Evolutionary conservation across 169 alveolate genomes (phyloP), one percentile per base, ranked within the genome.

Genomic region (Plasmodium coatneyi): DNA sequence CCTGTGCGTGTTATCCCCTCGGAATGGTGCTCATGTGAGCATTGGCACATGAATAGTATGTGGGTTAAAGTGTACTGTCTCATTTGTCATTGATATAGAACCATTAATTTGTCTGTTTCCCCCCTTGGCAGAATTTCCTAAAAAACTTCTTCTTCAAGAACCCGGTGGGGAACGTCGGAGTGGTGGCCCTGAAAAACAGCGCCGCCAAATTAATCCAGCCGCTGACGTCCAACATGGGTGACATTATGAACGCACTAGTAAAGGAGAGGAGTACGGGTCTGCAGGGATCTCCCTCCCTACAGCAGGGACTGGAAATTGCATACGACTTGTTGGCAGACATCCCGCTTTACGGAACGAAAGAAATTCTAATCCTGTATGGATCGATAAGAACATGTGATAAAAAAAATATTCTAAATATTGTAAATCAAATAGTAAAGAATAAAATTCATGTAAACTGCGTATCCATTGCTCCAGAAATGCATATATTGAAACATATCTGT

Each of bases 281-380:
- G 3, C 96, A 95, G 32, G 97, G 97, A 5, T 87, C 96, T 0
- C 93, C 97, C 25, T 96, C 97, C 9, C 86, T 96, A 22, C 96
- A 96, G 90, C 95, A 96, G 78, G 97, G 97, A 14, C 92, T 96
- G 2, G 96, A 96, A 92, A 96, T 96, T 28, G 95, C 96, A 2
- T 71, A 95, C 52, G 94, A 92, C 25, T 78, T 96, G 82, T 84
- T 96, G 74, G 46, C 87, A 7, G 96, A 83, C 41, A 82, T 95
- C 91, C 97, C 97, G 0, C 80, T 92, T 19, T 96, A 96, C 82
- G 96, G 96, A n/a, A 96, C 97, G 7, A 94, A 96, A 39, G 97
- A 96, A 83, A 79, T 96, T 6, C 22, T 96, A 34, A 92, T 96
- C 0, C 84, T 96, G 43, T 96, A 95, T 95, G 97, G 97, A 1